Base-by-base conservation (phyloP, 441 rosid genomes). In the Omphalea diandra region DNA sequence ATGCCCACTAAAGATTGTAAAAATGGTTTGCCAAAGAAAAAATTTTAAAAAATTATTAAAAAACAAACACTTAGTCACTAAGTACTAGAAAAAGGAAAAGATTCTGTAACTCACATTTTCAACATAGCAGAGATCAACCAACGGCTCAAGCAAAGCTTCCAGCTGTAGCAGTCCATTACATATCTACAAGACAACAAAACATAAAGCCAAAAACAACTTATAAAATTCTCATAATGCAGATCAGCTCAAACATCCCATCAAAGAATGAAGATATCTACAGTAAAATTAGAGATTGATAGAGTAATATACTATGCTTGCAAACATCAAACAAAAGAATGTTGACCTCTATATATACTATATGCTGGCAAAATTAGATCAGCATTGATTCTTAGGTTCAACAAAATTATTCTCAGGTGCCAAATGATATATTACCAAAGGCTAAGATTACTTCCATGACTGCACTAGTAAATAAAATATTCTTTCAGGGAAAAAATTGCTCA, bases 131-230 rank as follows among this genome's bases (percentile, higher is more conserved):
- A 90, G 93, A 80, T 83, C 87, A 76, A 90, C 73, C 56, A 95
- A 80, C 12, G 97, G 86, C 77, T 79, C 83, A 74, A 90, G 75
- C 72, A 95, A 78, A 67, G 85, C 85, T 80, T 89, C 90, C 80
- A 88, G 31, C 58, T 61, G 75, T 52, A 86, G 74, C 82, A 83
- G 73, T 67, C 96, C 97, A 77, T 76, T 87, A 71, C 84, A 80
- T 20, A 85, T 74, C 99, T 95, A 87, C 79, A 80, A 63, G 41
- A 54, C 22, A 75, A 9, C 68, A 43, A 65, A 44, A 64, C 63
- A 82, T 36, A 65, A 63, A 56, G 33, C 20, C 54, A 67, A 58
- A 71, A 47, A 73, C 26, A 59, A 79, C 67, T 8, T 26, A 59
- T 74, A 32, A 43, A 77, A 66, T 54, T 52, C 65, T 46, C 47